Evolutionary conservation across 257 asterid species (phyloP).

Genomic region (Nemophila menziesii): DNA sequence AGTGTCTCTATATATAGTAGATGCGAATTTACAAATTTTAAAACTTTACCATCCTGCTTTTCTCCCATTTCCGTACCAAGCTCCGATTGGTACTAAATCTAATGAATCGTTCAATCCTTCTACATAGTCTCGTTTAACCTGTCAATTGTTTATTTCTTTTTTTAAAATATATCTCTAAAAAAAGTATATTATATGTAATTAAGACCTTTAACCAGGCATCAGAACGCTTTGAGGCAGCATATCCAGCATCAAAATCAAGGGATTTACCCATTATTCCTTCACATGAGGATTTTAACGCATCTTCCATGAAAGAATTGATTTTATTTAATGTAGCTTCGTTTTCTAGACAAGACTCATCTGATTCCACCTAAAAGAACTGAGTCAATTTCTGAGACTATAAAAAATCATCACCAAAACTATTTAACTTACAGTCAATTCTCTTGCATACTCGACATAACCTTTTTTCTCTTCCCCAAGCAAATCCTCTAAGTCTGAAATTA

Average conservation of each 20-base stretch:
- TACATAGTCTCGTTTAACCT: conserved; percentile 84
- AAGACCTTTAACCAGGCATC: conserved; percentile 92
- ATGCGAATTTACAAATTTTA: background rate
- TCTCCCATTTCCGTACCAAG: conserved; percentile 95
- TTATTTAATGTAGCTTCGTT: conserved; percentile 51
- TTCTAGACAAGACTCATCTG: conserved; percentile 40
- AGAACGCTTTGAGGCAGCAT: conserved; percentile 80
- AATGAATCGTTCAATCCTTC: conserved; percentile 76
- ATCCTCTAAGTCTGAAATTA: conserved; percentile 44
- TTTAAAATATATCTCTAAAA: conserved; percentile 3
- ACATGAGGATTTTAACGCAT: conserved; percentile 60
- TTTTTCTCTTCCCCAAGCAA: conserved; percentile 52
- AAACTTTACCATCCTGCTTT: conserved; percentile 77
- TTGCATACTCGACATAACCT: conserved; percentile 71
- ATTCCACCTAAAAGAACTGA: conserved; percentile 46
- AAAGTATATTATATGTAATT: conserved; percentile 5
- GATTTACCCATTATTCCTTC: conserved; percentile 92
- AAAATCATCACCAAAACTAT: conserved; percentile 3
- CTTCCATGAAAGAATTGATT: conserved; percentile 52
- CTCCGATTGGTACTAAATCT: conserved; percentile 94
- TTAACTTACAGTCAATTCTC: conserved; percentile 59
- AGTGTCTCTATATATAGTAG: background rate
- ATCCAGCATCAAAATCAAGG: conserved; percentile 68
- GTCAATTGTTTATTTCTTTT: conserved; percentile 20
- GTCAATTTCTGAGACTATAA: conserved; percentile 9